These are phyloP conservation scores for Pythium dissimile DNA, from an alignment of 352 stramenopile genomes.

Conservation along the genomic window DNA sequence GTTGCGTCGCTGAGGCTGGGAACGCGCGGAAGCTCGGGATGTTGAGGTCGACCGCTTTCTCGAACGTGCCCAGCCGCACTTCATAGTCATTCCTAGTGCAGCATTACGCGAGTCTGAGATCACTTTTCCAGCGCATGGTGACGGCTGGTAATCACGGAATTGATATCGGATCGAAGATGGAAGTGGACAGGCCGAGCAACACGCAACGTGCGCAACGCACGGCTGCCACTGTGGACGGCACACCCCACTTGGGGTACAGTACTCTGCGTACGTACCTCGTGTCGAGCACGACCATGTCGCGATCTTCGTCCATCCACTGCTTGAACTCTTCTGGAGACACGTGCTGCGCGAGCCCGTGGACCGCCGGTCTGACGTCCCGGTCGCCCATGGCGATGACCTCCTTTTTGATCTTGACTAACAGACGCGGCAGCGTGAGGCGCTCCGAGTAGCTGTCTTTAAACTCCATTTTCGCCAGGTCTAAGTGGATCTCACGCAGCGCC, in stretches of 20 bases:
- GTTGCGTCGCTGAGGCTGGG: conserved; percentile 30
- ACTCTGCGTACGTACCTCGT: conserved; percentile 35
- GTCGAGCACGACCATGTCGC: conserved; percentile 67
- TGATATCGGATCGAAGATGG: too few relatives aligned
- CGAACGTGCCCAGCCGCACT: conserved; percentile 67
- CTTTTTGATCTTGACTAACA: conserved; percentile 74
- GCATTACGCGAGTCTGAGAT: too few relatives aligned
- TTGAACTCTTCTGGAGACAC: conserved; percentile 66
- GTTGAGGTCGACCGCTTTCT: conserved; percentile 62
- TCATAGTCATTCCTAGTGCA: conserved; percentile 67
- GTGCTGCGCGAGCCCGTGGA: conserved; percentile 49
- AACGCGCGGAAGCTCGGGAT: conserved; percentile 74
- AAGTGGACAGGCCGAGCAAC: too few relatives aligned
- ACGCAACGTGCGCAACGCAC: too few relatives aligned
- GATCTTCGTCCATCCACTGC: conserved; percentile 54
- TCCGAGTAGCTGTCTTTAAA: conserved; percentile 68
- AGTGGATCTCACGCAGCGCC: conserved; percentile 34
- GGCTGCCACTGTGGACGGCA: background rate
- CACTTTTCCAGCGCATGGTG: too few relatives aligned
- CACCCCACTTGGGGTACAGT: too few relatives aligned
- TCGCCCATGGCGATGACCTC: conserved; percentile 77
- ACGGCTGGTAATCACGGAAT: too few relatives aligned
- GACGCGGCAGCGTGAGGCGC: conserved; percentile 52
- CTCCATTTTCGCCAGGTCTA: conserved; percentile 37
- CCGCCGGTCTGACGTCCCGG: conserved; percentile 34